Base-by-base conservation (phyloP, 2,329 filamentous ascomycete genomes). In the Beauveria scarabaeidicola region DNA sequence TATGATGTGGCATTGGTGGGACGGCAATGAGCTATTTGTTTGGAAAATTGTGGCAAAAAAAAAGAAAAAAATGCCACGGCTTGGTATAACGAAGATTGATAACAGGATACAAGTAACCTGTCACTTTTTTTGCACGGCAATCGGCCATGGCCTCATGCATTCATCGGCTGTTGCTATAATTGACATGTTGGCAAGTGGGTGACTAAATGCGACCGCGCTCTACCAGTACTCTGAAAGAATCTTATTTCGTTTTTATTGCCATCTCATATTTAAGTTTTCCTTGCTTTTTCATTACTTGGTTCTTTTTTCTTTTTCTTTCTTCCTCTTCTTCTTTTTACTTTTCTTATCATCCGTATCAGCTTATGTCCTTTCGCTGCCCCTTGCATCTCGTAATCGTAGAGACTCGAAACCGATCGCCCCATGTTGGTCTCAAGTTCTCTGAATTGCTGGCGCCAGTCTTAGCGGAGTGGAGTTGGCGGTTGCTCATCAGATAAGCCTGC, bases 401-500 rank as follows among this genome's bases (percentile, higher is more conserved):
- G 36, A 11, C 32, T 32, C 50, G 32, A 36, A 52, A 40, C 19
- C 48, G 50, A 52, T 52, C 50, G 50, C 50, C 11, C 50, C 32
- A 38, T 40, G 32, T 19, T 32, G 27, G 27, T 50, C 17, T 32
- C 46, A 50, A 5, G 25, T 13, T 47, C 11, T 36, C 13, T 32
- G 4, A 46, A 19, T n/a, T 23, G 48, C 32, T 38, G 32, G 48
- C 48, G 48, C 48, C 32, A 50, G 48, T 52, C 32, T 25, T 25
- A 21, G 48, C n/a, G n/a, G n/a, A 36, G 50, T 21, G 23, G 40
- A 8, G 19, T 13, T 50, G 27, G 47, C 25, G 25, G 27, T 27
- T 32, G 15, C 4, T 21, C 41, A 44, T n/a, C n/a, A n/a, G 57
- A 60, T 55, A 55, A 60, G 58, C 52, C 38, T 6, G 9, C n/a